Conservation (phyloP, 169 alveolate genomes). For the Plasmodium chabaudi region DNA sequence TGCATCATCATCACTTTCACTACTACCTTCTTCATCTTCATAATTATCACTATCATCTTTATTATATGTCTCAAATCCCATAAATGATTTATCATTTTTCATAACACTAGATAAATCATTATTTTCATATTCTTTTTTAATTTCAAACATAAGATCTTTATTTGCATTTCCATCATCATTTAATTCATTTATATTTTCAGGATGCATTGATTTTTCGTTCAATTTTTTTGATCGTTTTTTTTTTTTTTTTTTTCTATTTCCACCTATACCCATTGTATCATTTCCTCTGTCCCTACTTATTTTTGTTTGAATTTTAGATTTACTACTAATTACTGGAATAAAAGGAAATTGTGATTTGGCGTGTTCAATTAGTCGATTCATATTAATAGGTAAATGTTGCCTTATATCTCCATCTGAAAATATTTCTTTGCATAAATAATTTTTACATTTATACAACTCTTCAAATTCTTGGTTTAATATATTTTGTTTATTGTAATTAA, state of each 20-base stretch:
- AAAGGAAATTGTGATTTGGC: conserved; percentile 93
- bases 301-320: conserved; percentile 58
- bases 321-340: conserved; percentile 68
- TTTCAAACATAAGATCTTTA: conserved; percentile 65
- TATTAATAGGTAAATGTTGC: conserved; percentile 97
- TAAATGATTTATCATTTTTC: conserved; percentile 22
- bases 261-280: conserved; percentile 72
- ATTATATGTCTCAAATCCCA: conserved; percentile 26
- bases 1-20: conserved; percentile 72
- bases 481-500: conserved; percentile 87
- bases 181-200: not conserved
- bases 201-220: conserved; percentile 7
- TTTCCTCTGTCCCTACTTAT: conserved; percentile 19
- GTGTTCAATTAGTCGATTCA: conserved; percentile 92
- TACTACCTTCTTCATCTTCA: not conserved
- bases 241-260: conserved; percentile 22
- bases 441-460: conserved; percentile 82
- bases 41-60: not conserved
- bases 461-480: conserved; percentile 86
- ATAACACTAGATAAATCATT: conserved; percentile 39
- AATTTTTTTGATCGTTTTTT: conserved; percentile 56
- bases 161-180: conserved; percentile 63
- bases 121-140: conserved; percentile 52
- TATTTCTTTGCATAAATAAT: conserved; percentile 87
- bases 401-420: conserved; percentile 95